Evolutionary conservation across 306 rosid genomes (phyloP), one percentile per base, ranked within the genome.

Genomic region (Boehmeria nivea): DNA sequence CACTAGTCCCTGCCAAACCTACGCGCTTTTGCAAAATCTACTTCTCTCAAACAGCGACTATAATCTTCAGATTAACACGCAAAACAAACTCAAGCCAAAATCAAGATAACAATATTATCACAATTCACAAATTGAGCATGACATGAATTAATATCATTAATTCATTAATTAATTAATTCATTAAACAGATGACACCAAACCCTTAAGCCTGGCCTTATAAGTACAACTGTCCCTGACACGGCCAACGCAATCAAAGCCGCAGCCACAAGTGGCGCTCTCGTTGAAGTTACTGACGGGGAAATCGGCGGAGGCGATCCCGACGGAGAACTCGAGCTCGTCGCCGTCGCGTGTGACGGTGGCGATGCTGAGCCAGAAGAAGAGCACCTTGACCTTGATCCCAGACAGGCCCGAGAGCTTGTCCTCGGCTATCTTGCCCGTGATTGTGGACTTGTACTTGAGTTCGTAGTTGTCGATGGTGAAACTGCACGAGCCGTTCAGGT

Each of bases 201-300:
- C n/a, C n/a, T n/a, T n/a, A n/a, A n/a, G n/a, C n/a, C n/a, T n/a
- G n/a, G n/a, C n/a, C n/a, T n/a, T n/a, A n/a, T n/a, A n/a, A n/a
- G n/a, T n/a, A n/a, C n/a, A n/a, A n/a, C n/a, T n/a, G n/a, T n/a
- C n/a, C n/a, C n/a, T n/a, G n/a, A n/a, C n/a, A n/a, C n/a, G n/a
- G n/a, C n/a, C n/a, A n/a, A 68, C 73, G 66, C 86, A 84, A 51
- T 84, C 85, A 60, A 81, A 76, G 17, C 85, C 81, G 26, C 94
- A 76, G 3, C 88, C 81, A 61, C 83, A 78, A 27, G 67, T 61
- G 8, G 85, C 79, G 11, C 77, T 64, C 69, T 81, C 83, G 0
- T 11, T 16, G 44, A 83, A 83, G 24, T 71, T 83, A 51, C 48
- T 44, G 8, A 76, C 77, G 1, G 60, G 21, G 45, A 78, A 76